Percentiles rank a stretch among this genome's conserved stretches.
These are phyloP conservation scores for Luffa aegyptiaca DNA, from an alignment of 306 rosid species.

Conservation along the genomic window DNA sequence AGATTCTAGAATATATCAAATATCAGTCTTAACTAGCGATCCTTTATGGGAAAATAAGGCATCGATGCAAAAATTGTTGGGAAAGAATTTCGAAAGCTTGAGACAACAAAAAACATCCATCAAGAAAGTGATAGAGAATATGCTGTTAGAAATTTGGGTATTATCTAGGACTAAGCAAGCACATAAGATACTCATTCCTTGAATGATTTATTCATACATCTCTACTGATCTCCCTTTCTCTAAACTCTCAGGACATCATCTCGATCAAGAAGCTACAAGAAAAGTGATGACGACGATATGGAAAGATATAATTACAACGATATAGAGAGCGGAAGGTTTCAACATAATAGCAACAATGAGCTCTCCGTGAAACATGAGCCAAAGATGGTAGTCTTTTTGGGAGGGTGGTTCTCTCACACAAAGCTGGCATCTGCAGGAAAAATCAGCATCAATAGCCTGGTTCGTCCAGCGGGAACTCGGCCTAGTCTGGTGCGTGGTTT, in stretches of 20 bases:
- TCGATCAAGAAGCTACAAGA: conserved; percentile 14
- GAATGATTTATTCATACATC: not conserved
- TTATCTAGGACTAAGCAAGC: not conserved
- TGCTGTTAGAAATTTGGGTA: not conserved
- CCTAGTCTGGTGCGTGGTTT: conserved; percentile 38
- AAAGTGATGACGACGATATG: conserved; percentile 15
- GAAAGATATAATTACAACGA: conserved; percentile 20
- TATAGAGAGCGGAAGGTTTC: conserved; percentile 40
- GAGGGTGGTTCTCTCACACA: conserved; percentile 41
- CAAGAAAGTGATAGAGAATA: not conserved
- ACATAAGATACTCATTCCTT: not conserved
- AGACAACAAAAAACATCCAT: not conserved
- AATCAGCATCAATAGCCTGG: conserved; percentile 19
- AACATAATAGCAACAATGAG: conserved; percentile 13
- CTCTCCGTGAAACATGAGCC: conserved; percentile 8
- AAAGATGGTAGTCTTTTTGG: conserved; percentile 27
- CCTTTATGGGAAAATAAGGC: not conserved
- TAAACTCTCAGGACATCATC: conserved; percentile 36
- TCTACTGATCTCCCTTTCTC: not conserved
- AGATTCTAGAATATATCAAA: no score
- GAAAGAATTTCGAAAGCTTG: not conserved
- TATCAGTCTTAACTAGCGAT: not conserved
- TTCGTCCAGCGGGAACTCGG: conserved; percentile 24
- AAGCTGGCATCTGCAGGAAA: conserved; percentile 21
- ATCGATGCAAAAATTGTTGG: not conserved